A percentile compares a stretch with the other conserved stretches of the same genome.
phyloP scores from a whole-genome alignment of 2,329 filamentous ascomycete genomes.

The Phaeosphaeriaceae sp. region DNA sequence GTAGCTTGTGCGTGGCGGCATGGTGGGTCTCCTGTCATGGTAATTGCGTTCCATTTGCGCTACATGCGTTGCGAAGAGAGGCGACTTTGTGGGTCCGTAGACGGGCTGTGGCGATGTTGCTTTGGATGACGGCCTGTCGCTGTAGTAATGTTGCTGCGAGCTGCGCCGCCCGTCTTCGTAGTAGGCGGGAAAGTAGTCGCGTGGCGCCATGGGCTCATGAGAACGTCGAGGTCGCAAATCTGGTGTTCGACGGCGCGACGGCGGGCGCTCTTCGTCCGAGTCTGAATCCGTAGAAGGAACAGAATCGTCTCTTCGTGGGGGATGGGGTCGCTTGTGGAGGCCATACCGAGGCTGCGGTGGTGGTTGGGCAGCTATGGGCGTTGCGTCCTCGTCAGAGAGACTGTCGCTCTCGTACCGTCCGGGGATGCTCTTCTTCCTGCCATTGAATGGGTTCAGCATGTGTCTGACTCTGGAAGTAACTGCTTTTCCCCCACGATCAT shows the following conservation, averaged over 20 bases:
- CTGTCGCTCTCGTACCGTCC: conserved; percentile 38
- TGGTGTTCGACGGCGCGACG: conserved; percentile 32
- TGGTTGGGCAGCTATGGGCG: conserved; percentile 31
- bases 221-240: conserved; percentile 50
- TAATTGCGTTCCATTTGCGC: conserved; percentile 48
- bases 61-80: conserved; percentile 56
- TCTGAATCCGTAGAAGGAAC: conserved; percentile 41
- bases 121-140: conserved; percentile 22
- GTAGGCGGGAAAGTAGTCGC: conserved; percentile 48
- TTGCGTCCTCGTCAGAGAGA: conserved; percentile 38
- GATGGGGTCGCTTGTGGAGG: conserved; percentile 40
- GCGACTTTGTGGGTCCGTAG: conserved; percentile 55
- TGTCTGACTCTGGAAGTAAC: conserved; percentile 43
- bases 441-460: conserved; percentile 44
- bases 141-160: conserved; percentile 30
- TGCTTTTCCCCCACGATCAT: conserved; percentile 32
- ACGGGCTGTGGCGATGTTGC: conserved; percentile 33
- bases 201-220: conserved; percentile 50
- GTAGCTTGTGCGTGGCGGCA: conserved; percentile 36
- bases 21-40: conserved; percentile 36
- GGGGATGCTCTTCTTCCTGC: conserved; percentile 32
- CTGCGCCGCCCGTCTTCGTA: conserved; percentile 37
- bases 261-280: conserved; percentile 38
- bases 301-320: conserved; percentile 44
- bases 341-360: conserved; percentile 30